Evolutionary conservation across 768 basidiomycete genomes (phyloP).

Genomic region (Omphalotus guepiniiformis): DNA sequence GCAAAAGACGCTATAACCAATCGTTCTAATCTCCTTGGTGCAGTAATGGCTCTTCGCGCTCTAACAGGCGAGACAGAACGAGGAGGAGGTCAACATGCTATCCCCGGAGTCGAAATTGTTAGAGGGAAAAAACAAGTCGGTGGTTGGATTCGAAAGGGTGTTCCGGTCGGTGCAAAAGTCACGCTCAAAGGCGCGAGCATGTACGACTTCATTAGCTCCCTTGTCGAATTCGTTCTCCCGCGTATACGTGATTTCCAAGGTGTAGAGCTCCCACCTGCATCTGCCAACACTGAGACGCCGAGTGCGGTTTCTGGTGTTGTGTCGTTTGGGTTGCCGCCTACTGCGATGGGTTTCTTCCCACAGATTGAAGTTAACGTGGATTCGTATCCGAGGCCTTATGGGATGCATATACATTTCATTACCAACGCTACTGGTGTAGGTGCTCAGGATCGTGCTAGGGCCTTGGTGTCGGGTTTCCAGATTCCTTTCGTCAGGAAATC

Average conservation of each 20-base stretch:
- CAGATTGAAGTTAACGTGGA: slow-evolving; percentile 95
- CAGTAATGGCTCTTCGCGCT: slow-evolving; percentile 83
- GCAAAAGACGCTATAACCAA: slow-evolving; percentile 72
- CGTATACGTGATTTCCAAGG: slow-evolving; percentile 89
- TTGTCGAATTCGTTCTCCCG: slow-evolving; percentile 94
- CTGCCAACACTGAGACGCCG: slow-evolving; percentile 65
- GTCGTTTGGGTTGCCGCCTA: slow-evolving; percentile 78
- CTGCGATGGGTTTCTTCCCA: slow-evolving; percentile 88
- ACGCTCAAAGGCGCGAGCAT: slow-evolving; percentile 87
- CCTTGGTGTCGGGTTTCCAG: slow-evolving; percentile 87
- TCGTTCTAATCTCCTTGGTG: slow-evolving; percentile 71
- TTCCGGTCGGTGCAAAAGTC: slow-evolving; percentile 86
- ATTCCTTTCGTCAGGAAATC: slow-evolving; percentile 66
- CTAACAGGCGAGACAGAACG: slow-evolving; percentile 78
- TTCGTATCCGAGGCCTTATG: slow-evolving; percentile 78
- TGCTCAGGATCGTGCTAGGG: slow-evolving; percentile 85
- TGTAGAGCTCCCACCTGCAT: slow-evolving; percentile 70
- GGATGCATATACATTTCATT: slow-evolving; percentile 93
- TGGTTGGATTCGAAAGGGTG: slow-evolving; percentile 80
- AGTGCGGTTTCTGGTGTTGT: slow-evolving; percentile 85
- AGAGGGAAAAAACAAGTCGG: slow-evolving; percentile 61
- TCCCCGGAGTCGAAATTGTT: slow-evolving; percentile 77
- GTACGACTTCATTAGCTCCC: slow-evolving; percentile 88
- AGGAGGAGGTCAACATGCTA: slow-evolving; percentile 66
- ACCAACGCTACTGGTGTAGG: slow-evolving; percentile 86